phyloP scores from a whole-genome alignment of 768 basidiomycete species.

The Crepidotus variabilis region DNA sequence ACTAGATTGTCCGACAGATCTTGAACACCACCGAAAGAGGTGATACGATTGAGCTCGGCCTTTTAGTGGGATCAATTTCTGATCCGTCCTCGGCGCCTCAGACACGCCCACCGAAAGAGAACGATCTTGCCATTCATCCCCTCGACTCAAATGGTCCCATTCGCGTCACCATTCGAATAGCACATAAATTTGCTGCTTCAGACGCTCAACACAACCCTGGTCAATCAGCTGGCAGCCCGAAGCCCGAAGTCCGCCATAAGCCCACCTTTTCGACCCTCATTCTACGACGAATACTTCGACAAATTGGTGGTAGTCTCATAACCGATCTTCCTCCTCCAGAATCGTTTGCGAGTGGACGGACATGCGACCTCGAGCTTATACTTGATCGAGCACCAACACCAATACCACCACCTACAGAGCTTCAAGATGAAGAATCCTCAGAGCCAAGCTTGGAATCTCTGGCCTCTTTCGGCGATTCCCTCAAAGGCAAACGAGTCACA shows the following conservation, averaged over 20 bases:
- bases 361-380: constrained; percentile 63
- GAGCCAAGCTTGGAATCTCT: constrained; percentile 85
- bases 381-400: constrained; percentile 58
- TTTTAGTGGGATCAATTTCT: constrained; percentile 41
- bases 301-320: constrained; percentile 50
- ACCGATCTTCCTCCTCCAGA: constrained; percentile 41
- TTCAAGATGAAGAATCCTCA: constrained; percentile 33
- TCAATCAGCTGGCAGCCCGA: constrained; percentile 14
- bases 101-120: constrained; percentile 15
- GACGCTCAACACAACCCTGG: constrained; percentile 18
- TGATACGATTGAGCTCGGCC: constrained; percentile 84
- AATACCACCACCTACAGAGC: constrained; percentile 39
- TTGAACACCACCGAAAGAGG: constrained; percentile 62
- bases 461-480: constrained; percentile 69
- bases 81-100: constrained; percentile 8
- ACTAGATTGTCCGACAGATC: constrained; percentile 81
- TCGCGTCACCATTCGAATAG: constrained; percentile 42
- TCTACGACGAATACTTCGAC: constrained; percentile 56
- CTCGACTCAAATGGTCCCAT: constrained; percentile 31
- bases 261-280: constrained; percentile 46
- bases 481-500: constrained; percentile 80
- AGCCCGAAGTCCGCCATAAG: constrained; percentile 35
- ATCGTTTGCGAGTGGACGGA: constrained; percentile 41
- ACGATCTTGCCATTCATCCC: constrained; percentile 17
- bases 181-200: constrained; percentile 39